A percentile compares a stretch with the other conserved stretches of the same genome.
Evolutionary conservation across 1,284 basidiomycete species (phyloP).

Genomic region (Melampsora larici-populina): DNA sequence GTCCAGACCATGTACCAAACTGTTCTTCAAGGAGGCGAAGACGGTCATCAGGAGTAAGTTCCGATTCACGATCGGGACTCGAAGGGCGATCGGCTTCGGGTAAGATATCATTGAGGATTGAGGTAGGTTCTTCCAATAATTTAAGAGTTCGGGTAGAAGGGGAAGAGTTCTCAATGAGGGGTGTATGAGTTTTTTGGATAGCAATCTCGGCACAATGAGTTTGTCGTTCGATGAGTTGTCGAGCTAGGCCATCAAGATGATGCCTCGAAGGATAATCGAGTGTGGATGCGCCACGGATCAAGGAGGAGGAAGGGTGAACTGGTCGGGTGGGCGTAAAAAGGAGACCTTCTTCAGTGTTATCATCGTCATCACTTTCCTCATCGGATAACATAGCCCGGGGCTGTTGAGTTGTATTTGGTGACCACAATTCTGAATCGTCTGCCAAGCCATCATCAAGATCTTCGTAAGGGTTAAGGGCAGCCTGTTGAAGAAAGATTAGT

Average conservation of each 20-base stretch:
- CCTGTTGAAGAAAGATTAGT: not conserved
- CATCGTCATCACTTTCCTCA: not conserved
- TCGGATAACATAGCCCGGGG: not conserved
- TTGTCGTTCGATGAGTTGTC: not conserved
- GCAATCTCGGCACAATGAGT: not conserved
- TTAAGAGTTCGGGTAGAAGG: too few species aligned
- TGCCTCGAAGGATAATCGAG: not conserved
- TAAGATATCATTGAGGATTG: too few species aligned
- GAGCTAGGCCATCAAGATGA: not conserved
- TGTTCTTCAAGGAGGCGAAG: conserved; percentile 47
- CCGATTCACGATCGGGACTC: not conserved
- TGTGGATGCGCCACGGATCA: not conserved
- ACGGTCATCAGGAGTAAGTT: conserved; percentile 44
- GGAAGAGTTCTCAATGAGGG: too few species aligned
- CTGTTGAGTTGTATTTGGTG: not conserved
- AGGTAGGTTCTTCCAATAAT: too few species aligned
- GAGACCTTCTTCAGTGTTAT: not conserved
- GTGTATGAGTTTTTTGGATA: not conserved
- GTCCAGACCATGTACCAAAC: conserved; percentile 48
- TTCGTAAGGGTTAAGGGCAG: not conserved
- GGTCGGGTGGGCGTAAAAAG: not conserved
- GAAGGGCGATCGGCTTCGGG: too few species aligned
- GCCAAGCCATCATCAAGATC: not conserved
- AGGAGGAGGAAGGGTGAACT: not conserved
- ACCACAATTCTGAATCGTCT: not conserved